phyloP scores from a whole-genome alignment of 768 basidiomycete genomes.

The Pleurotus platypus region DNA sequence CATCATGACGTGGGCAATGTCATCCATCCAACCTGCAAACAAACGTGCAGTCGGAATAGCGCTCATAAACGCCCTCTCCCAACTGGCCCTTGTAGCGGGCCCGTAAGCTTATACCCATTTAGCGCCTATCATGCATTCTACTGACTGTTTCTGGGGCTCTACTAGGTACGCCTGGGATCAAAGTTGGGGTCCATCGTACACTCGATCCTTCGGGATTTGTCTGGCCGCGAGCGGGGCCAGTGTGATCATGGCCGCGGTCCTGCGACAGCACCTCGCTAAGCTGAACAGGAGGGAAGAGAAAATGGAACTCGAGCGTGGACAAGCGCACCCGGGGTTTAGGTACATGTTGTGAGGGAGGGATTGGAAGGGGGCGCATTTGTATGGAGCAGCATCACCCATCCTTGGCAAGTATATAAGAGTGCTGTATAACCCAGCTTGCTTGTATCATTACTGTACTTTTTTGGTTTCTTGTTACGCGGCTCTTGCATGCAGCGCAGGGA shows the following conservation, averaged over 20 bases:
- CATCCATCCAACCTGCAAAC: slow-evolving; percentile 51
- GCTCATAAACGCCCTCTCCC: slow-evolving; percentile 60
- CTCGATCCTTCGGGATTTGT: slow-evolving; percentile 52
- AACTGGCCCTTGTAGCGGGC: slow-evolving; percentile 55
- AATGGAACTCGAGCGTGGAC: background rate
- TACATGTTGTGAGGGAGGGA: background rate
- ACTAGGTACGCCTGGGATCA: slow-evolving; percentile 46
- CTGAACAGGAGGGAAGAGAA: slow-evolving; percentile 23
- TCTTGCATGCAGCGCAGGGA: no score
- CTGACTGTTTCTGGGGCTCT: background rate
- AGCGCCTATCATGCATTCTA: background rate
- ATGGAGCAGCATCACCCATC: no score
- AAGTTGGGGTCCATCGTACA: slow-evolving; percentile 50
- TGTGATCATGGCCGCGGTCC: slow-evolving; percentile 29
- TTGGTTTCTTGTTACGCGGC: no score
- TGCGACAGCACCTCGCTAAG: slow-evolving; percentile 22
- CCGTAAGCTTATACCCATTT: slow-evolving; percentile 34
- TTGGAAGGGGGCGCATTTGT: background rate
- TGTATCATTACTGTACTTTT: no score
- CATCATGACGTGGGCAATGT: slow-evolving; percentile 29
- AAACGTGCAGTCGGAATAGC: slow-evolving; percentile 69
- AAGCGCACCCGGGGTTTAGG: background rate
- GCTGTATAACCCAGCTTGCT: no score
- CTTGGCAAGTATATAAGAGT: no score
- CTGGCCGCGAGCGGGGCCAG: slow-evolving; percentile 40